Evolutionary conservation across 2,329 filamentous ascomycete genomes (phyloP).

Genomic region (Exutisphaerella laricina): DNA sequence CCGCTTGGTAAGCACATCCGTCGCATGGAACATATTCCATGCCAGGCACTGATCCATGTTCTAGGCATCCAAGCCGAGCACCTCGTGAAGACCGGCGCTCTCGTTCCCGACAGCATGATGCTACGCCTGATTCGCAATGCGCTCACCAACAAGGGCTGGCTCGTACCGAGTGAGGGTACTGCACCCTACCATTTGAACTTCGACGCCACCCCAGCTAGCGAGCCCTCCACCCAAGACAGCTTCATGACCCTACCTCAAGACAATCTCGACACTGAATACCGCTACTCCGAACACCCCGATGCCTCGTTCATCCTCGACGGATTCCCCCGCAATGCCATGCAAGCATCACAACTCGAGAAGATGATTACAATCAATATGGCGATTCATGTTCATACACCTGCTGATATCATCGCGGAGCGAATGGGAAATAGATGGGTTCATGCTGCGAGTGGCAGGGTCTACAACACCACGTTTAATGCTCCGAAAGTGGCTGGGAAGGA

Average conservation of each 20-base stretch:
- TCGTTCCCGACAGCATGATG: constrained; percentile 91
- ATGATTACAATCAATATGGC: constrained; percentile 94
- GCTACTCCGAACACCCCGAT: constrained; percentile 59
- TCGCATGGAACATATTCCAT: not conserved
- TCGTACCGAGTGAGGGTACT: constrained; percentile 43
- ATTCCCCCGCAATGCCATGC: constrained; percentile 80
- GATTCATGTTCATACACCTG: constrained; percentile 78
- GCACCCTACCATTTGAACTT: constrained; percentile 43
- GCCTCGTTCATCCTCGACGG: constrained; percentile 95
- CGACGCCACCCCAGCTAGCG: constrained; percentile 21
- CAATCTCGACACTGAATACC: constrained; percentile 35
- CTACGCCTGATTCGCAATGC: constrained; percentile 88
- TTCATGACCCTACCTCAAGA: constrained; percentile 36
- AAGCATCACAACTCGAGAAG: constrained; percentile 70
- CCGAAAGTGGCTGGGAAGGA: constrained; percentile 76
- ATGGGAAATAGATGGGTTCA: constrained; percentile 94
- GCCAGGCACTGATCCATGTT: not conserved
- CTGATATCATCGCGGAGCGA: constrained; percentile 78
- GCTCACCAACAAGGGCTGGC: constrained; percentile 78
- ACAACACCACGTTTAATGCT: constrained; percentile 90
- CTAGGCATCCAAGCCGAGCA: constrained; percentile 83
- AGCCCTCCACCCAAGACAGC: constrained; percentile 26
- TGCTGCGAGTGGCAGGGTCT: constrained; percentile 81
- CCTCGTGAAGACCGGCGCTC: constrained; percentile 77
- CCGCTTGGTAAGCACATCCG: constrained; percentile 61